Evolutionary conservation across 768 basidiomycete species (phyloP).

Genomic region (Tricholoma matsutake): DNA sequence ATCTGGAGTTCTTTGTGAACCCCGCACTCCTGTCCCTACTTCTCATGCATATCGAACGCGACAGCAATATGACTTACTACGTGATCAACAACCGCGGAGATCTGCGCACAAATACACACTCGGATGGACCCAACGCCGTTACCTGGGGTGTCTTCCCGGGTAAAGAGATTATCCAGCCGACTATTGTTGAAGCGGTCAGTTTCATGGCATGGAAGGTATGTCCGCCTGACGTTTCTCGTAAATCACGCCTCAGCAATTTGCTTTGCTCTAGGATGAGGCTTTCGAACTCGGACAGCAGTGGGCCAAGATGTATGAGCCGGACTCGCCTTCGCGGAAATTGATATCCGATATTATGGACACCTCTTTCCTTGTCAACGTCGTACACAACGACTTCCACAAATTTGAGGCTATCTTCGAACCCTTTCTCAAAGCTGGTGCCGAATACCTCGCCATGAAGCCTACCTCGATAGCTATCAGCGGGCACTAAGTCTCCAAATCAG

Average conservation of each 20-base stretch:
- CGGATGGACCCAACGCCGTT: conserved; percentile 96
- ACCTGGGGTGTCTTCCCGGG: conserved; percentile 99
- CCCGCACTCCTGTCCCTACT: conserved; percentile 70
- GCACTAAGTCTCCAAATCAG: conserved; percentile 24
- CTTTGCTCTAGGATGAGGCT: conserved; percentile 75
- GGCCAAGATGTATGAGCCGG: conserved; percentile 82
- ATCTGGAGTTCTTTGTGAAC: conserved; percentile 92
- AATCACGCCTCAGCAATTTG: conserved; percentile 6
- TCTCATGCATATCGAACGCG: conserved; percentile 79
- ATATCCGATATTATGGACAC: conserved; percentile 79
- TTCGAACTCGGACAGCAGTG: conserved; percentile 91
- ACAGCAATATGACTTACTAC: conserved; percentile 91
- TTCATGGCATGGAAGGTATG: conserved; percentile 98
- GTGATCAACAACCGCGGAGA: conserved; percentile 96
- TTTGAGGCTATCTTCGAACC: conserved; percentile 82
- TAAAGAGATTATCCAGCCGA: conserved; percentile 94
- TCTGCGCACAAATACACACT: conserved; percentile 90
- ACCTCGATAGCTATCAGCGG: conserved; percentile 39
- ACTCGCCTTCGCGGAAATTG: conserved; percentile 69
- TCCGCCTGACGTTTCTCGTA: conserved; percentile 5
- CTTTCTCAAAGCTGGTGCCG: conserved; percentile 74
- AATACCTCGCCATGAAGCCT: conserved; percentile 43
- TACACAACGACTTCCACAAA: conserved; percentile 93
- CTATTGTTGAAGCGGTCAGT: conserved; percentile 94
- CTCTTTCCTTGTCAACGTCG: conserved; percentile 88